Percentiles rank a stretch among this genome's conserved stretches.
Conservation (phyloP, 2,329 filamentous ascomycete species). For the Apiospora pterosperma region DNA sequence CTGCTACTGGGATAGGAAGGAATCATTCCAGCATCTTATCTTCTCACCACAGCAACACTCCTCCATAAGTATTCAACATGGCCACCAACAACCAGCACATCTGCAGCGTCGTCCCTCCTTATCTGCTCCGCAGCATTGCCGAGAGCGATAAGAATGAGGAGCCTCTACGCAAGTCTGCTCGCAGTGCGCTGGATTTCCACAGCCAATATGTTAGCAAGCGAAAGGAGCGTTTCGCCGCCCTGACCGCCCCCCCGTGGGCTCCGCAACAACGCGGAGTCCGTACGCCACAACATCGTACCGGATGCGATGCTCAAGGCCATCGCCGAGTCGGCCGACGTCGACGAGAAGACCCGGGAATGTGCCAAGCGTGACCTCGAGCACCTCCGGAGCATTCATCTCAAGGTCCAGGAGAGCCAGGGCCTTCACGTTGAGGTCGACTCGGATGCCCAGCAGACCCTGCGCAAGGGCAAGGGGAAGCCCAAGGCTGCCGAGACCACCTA, state of each 20-base stretch:
- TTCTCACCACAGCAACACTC: neutral
- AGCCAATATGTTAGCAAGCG: conserved; percentile 28
- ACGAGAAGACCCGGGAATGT: conserved; percentile 32
- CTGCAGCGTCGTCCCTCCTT: conserved; percentile 43
- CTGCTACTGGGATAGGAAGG: neutral
- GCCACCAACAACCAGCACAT: conserved; percentile 16
- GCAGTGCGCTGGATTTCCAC: conserved; percentile 30
- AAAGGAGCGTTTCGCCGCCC: conserved; percentile 30
- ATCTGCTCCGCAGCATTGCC: conserved; percentile 41
- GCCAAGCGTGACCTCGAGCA: conserved; percentile 38
- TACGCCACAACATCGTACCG: conserved; percentile 34
- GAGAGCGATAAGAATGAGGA: conserved; percentile 35
- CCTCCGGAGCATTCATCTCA: conserved; percentile 28
- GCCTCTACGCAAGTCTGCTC: conserved; percentile 32
- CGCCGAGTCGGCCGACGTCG: conserved; percentile 32
- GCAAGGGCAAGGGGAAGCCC: conserved; percentile 8
- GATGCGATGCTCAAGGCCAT: conserved; percentile 35
- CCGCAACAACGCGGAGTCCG: conserved; percentile 13
- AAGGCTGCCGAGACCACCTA: conserved; percentile 22
- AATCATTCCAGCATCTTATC: conserved; percentile 1
- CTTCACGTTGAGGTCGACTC: conserved; percentile 12
- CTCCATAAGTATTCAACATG: conserved; percentile 15
- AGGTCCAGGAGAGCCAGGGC: conserved; percentile 25
- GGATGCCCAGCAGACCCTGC: conserved; percentile 14
- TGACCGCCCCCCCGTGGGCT: conserved; percentile 30